These are phyloP conservation scores for Colletotrichum noveboracense DNA, from an alignment of 2,329 filamentous ascomycete genomes.

Conservation along the genomic window DNA sequence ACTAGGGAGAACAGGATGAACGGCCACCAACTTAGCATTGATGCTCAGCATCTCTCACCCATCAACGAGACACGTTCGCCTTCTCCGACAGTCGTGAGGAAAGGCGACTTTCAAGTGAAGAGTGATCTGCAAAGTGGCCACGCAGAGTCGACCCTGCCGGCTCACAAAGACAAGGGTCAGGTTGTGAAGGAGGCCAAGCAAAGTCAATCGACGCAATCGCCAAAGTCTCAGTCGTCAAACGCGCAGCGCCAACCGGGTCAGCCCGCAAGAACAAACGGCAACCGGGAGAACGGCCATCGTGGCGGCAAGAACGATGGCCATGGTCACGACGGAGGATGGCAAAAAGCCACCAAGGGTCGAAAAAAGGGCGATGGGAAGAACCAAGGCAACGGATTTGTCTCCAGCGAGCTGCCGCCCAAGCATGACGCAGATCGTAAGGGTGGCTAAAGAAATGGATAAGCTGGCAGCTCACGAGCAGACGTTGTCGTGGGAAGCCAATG, in stretches of 20 bases:
- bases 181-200: conserved; percentile 33
- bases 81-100: conserved; percentile 67
- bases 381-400: conserved; percentile 39
- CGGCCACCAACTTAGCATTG: conserved; percentile 34
- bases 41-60: conserved; percentile 67
- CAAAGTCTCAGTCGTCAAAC: conserved; percentile 27
- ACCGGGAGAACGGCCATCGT: conserved; percentile 59
- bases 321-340: conserved; percentile 56
- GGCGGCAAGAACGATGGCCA: conserved; percentile 59
- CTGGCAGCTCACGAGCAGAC: background rate
- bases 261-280: conserved; percentile 41
- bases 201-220: conserved; percentile 24
- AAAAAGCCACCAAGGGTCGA: conserved; percentile 60
- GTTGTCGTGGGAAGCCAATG: too few species aligned
- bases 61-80: conserved; percentile 77
- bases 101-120: conserved; percentile 25
- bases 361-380: conserved; percentile 60
- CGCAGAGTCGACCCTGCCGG: background rate
- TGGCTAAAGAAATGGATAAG: conserved; percentile 46
- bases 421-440: conserved; percentile 68
- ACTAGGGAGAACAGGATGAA: conserved; percentile 48
- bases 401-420: conserved; percentile 60
- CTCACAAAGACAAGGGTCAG: conserved; percentile 1
- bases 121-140: conserved; percentile 3
- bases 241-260: conserved; percentile 30